These are phyloP conservation scores for Gliomastix tumulicola DNA, from an alignment of 2,329 filamentous ascomycete species.

Conservation along the genomic window DNA sequence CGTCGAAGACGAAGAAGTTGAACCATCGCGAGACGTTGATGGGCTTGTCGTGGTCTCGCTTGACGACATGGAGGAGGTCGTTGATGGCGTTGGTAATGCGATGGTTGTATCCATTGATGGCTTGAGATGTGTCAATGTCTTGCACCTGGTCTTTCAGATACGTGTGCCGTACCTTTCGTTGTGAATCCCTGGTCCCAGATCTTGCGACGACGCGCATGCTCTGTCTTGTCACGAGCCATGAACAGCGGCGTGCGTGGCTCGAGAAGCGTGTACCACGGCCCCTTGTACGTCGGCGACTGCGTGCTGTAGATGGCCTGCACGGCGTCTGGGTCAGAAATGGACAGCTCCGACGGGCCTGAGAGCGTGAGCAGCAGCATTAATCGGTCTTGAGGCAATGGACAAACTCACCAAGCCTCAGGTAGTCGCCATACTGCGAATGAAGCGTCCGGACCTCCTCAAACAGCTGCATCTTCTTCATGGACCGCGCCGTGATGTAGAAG, in stretches of 20 bases:
- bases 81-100: background rate
- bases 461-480: slow-evolving; percentile 12
- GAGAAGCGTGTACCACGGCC: slow-evolving; percentile 22
- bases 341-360: slow-evolving; percentile 20
- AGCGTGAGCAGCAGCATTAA: slow-evolving; percentile 4
- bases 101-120: background rate
- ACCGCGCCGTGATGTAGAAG: slow-evolving; percentile 13
- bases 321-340: slow-evolving; percentile 17
- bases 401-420: slow-evolving; percentile 17
- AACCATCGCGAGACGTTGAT: slow-evolving; percentile 22
- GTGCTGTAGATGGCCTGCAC: slow-evolving; percentile 16
- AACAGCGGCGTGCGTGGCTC: slow-evolving; percentile 18
- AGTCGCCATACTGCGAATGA: slow-evolving; percentile 17
- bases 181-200: slow-evolving; percentile 16
- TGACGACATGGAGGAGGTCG: slow-evolving; percentile 13
- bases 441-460: slow-evolving; percentile 16
- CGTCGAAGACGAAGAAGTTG: slow-evolving; percentile 27
- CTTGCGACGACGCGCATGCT: slow-evolving; percentile 20
- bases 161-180: slow-evolving; percentile 3
- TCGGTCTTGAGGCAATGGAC: no score
- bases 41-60: slow-evolving; percentile 8
- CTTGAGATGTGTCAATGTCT: no score
- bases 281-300: slow-evolving; percentile 18
- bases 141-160: no score
- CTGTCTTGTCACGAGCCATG: slow-evolving; percentile 17